Conservation (phyloP, 495 filamentous ascomycete genomes). For the Recurvomyces mirabilis region DNA sequence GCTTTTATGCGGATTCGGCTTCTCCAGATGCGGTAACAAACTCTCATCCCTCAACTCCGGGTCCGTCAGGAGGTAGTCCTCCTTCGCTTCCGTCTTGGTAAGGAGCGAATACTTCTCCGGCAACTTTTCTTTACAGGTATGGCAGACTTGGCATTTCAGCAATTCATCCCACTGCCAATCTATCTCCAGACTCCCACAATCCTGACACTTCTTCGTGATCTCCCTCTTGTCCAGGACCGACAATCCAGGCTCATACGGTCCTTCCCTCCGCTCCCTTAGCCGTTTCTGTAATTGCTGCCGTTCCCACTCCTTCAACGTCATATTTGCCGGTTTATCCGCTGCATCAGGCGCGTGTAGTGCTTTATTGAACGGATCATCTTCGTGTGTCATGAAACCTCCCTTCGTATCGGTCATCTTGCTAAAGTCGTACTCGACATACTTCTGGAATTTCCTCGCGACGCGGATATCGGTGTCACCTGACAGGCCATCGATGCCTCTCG, state of each 20-base stretch:
- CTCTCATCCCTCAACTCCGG: conserved; percentile 78
- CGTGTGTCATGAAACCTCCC: conserved; percentile 75
- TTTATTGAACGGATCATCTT: conserved; percentile 84
- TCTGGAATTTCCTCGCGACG: conserved; percentile 69
- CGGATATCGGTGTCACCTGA: conserved; percentile 43
- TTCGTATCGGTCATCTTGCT: conserved; percentile 96
- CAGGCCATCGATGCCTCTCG: conserved; percentile 15
- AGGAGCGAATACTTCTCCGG: conserved; percentile 88
- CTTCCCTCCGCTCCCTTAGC: conserved; percentile 59
- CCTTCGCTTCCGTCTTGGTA: conserved; percentile 90
- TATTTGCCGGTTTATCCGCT: conserved; percentile 68
- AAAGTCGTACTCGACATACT: conserved; percentile 95
- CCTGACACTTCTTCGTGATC: conserved; percentile 62
- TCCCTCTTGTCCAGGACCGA: conserved; percentile 51
- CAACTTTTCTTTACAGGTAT: conserved; percentile 69
- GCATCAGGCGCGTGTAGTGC: conserved; percentile 49
- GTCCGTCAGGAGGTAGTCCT: conserved; percentile 93
- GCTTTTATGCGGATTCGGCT: conserved; percentile 87
- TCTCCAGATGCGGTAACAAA: conserved; percentile 73
- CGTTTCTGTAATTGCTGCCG: conserved; percentile 57
- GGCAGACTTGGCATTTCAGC: conserved; percentile 60
- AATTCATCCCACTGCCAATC: conserved; percentile 90
- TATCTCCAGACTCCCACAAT: conserved; percentile 75
- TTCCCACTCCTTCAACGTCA: conserved; percentile 93
- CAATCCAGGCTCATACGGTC: conserved; percentile 77